Evolutionary conservation across 2,329 filamentous ascomycete genomes (phyloP).

Genomic region (Zasmidium cellare): DNA sequence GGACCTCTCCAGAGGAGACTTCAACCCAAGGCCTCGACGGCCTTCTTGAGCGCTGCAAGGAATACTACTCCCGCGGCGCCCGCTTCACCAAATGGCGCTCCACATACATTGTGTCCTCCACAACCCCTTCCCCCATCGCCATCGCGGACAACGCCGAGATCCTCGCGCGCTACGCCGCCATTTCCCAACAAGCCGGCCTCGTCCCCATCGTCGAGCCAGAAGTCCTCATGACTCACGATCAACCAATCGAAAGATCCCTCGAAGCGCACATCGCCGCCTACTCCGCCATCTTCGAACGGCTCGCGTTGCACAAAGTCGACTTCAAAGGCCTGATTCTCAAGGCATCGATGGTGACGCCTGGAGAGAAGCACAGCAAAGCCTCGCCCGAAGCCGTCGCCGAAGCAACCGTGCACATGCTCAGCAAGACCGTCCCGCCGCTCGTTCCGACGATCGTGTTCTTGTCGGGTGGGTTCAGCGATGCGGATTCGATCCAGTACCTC

Average conservation of each 20-base stretch:
- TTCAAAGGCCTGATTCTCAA: conserved; percentile 7
- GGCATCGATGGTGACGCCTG: not conserved
- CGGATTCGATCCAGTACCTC: conserved; percentile 8
- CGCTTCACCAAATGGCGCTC: not conserved
- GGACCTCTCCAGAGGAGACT: not conserved
- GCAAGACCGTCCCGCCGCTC: not conserved
- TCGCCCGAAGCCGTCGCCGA: conserved; percentile 2
- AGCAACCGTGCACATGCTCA: conserved; percentile 1
- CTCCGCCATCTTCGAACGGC: conserved; percentile 6
- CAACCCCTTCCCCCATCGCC: conserved; percentile 1
- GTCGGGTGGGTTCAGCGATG: conserved; percentile 9
- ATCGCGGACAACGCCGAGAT: conserved; percentile 6
- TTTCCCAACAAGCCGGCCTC: conserved; percentile 6
- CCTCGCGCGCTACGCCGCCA: conserved; percentile 8
- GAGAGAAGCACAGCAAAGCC: not conserved
- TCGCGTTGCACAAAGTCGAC: conserved; percentile 7
- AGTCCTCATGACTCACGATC: conserved; percentile 7
- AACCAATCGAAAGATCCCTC: conserved; percentile 5
- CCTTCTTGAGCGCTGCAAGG: not conserved
- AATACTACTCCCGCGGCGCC: not conserved
- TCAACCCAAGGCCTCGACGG: conserved; percentile 1
- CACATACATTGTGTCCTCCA: conserved; percentile 4
- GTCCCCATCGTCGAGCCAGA: conserved; percentile 10
- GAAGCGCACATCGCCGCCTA: conserved; percentile 10
- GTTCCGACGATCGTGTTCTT: conserved; percentile 9